Evolutionary conservation across 371 early-diverging fungal genomes (phyloP).

Genomic region (Saksenaea vasiformis): DNA sequence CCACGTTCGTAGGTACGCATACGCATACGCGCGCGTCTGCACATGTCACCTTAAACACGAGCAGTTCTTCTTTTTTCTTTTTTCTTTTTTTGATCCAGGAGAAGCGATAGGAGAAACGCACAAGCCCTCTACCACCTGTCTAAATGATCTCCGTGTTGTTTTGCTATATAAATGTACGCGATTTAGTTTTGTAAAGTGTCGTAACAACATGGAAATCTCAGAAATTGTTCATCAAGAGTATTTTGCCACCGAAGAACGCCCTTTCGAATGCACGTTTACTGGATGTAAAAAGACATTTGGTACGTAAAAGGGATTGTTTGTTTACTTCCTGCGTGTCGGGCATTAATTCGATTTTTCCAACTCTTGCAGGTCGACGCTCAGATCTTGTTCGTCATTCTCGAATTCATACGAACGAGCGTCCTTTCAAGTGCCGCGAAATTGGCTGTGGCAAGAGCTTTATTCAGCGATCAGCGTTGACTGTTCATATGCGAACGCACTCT

Average conservation of each 20-base stretch:
- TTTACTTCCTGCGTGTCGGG: background rate
- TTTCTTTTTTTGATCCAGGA: background rate
- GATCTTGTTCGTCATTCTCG: conserved; percentile 76
- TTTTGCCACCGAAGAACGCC: conserved; percentile 37
- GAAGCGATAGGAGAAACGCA: background rate
- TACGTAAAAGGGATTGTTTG: background rate
- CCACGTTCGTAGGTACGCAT: background rate
- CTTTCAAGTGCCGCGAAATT: conserved; percentile 63
- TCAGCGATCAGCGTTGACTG: conserved; percentile 80
- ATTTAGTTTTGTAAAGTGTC: background rate
- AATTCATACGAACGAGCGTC: conserved; percentile 79
- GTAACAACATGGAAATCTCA: conserved; percentile 60
- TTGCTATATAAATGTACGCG: background rate
- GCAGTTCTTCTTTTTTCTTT: background rate
- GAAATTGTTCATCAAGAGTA: conserved; percentile 65
- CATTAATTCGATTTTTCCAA: background rate
- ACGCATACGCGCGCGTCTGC: background rate
- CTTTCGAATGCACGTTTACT: conserved; percentile 64
- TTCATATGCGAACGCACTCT: conserved; percentile 78
- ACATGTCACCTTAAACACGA: background rate
- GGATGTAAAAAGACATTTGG: conserved; percentile 72
- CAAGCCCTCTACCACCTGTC: background rate
- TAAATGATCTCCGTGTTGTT: background rate
- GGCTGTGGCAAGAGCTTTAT: conserved; percentile 80
- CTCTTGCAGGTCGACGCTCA: conserved; percentile 56